Conservation (phyloP, 345 rosid species). For the Erucastrum elatum region DNA sequence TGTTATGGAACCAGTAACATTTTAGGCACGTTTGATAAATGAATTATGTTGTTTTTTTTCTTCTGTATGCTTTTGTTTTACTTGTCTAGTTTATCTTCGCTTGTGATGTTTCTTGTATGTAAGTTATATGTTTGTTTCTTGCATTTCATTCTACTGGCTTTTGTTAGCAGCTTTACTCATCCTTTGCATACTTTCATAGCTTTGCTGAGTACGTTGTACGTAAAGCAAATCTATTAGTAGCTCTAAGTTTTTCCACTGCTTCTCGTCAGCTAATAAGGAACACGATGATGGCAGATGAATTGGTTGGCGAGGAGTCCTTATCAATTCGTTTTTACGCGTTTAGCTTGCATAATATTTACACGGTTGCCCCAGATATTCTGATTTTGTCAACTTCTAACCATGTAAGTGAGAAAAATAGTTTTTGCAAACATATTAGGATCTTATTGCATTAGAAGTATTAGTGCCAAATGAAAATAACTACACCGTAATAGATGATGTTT, state of each 20-base stretch:
- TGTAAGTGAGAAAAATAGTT: neutral
- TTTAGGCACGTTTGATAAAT: neutral
- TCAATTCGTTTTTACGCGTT: constrained; percentile 30
- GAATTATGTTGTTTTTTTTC: neutral
- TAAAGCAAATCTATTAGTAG: constrained; percentile 44
- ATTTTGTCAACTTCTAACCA: neutral
- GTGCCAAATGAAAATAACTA: no score
- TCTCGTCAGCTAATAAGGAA: neutral
- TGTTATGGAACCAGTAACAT: neutral
- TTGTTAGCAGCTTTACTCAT: neutral
- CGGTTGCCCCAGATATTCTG: neutral
- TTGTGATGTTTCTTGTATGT: constrained; percentile 5
- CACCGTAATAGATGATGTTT: no score
- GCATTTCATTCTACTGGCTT: neutral
- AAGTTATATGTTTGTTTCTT: neutral
- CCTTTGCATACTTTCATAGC: constrained; percentile 41
- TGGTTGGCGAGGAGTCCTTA: neutral
- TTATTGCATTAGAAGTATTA: no score
- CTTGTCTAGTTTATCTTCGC: neutral
- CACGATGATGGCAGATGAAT: neutral
- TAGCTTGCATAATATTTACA: neutral
- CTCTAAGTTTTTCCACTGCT: neutral
- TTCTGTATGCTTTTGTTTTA: neutral
- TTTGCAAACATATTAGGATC: no score
- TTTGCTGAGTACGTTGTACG: constrained; percentile 36